phyloP scores from a whole-genome alignment of 345 rosid species.

The Capsella bursapastoris region DNA sequence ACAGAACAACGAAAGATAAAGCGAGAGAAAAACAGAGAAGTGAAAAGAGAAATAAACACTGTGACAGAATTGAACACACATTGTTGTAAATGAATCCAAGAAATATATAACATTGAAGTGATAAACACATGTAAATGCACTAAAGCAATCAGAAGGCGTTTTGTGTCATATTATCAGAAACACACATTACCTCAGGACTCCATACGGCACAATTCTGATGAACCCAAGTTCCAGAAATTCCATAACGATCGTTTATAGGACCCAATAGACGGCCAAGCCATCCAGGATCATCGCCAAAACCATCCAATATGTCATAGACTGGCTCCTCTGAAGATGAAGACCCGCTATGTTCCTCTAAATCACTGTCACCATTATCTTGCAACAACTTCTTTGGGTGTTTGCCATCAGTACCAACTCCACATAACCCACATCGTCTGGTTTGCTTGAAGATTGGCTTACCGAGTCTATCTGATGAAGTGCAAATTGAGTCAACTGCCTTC shows the following conservation, averaged over 20 bases:
- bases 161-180: slow-evolving; percentile 19
- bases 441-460: slow-evolving; percentile 64
- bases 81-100: slow-evolving; percentile 15
- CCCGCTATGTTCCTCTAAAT: slow-evolving; percentile 72
- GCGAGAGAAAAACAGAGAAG: slow-evolving; percentile 12
- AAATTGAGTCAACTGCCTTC: slow-evolving; percentile 43
- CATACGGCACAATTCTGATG: slow-evolving; percentile 97
- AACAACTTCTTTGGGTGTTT: slow-evolving; percentile 80
- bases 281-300: slow-evolving; percentile 91
- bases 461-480: slow-evolving; percentile 43
- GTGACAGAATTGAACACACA: not conserved
- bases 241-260: slow-evolving; percentile 91
- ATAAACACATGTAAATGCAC: slow-evolving; percentile 31
- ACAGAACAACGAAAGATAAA: slow-evolving; percentile 3
- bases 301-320: slow-evolving; percentile 89
- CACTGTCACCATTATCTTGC: slow-evolving; percentile 77
- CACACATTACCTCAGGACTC: slow-evolving; percentile 90
- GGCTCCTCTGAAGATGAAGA: slow-evolving; percentile 89
- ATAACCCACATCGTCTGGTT: slow-evolving; percentile 89
- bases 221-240: slow-evolving; percentile 99
- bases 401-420: slow-evolving; percentile 96
- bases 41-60: slow-evolving; percentile 19
- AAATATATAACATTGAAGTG: slow-evolving; percentile 2
- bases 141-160: slow-evolving; percentile 16
- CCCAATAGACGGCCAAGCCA: slow-evolving; percentile 98